Percentiles rank a stretch among this genome's conserved stretches.
Conservation (phyloP, 495 filamentous ascomycete genomes). For the Hypoxylon fragiforme region DNA sequence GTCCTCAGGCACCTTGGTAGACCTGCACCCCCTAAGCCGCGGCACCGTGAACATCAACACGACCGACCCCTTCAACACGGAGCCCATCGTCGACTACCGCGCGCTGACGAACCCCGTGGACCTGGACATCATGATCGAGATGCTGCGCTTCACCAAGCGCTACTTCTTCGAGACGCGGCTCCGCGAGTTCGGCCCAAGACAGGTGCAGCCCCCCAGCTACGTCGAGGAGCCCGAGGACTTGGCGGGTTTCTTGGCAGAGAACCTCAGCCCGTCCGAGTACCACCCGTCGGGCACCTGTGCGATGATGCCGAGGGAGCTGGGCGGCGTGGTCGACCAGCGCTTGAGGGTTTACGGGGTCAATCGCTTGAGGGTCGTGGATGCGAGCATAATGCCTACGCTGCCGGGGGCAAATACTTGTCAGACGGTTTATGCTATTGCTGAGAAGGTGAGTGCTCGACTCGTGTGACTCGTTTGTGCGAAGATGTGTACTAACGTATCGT, state of each 20-base stretch:
- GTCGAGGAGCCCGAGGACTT: conserved; percentile 38
- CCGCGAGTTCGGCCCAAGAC: conserved; percentile 27
- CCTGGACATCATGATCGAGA: conserved; percentile 45
- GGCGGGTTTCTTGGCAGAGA: conserved; percentile 34
- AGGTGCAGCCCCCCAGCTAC: conserved; percentile 38
- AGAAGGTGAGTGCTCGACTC: conserved; percentile 46
- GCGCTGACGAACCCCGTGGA: conserved; percentile 55
- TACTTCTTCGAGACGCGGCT: conserved; percentile 45
- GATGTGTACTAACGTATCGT: neutral
- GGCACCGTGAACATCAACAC: conserved; percentile 53
- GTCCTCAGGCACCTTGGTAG: conserved; percentile 40
- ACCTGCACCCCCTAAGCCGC: conserved; percentile 50
- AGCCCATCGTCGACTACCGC: conserved; percentile 53
- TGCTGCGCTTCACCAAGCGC: conserved; percentile 44
- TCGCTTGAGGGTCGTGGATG: conserved; percentile 48
- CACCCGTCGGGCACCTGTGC: conserved; percentile 55
- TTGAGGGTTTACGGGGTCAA: conserved; percentile 48
- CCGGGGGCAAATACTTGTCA: conserved; percentile 48
- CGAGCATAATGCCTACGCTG: conserved; percentile 45
- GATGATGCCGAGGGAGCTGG: conserved; percentile 58
- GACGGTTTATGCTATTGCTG: conserved; percentile 49
- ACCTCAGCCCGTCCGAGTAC: conserved; percentile 44
- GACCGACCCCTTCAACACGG: conserved; percentile 37
- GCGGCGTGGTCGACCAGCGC: conserved; percentile 54
- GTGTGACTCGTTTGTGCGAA: neutral